These are phyloP conservation scores for Hymenotorrendiella dingleyae DNA, from an alignment of 2,329 filamentous ascomycete species.

Conservation along the genomic window DNA sequence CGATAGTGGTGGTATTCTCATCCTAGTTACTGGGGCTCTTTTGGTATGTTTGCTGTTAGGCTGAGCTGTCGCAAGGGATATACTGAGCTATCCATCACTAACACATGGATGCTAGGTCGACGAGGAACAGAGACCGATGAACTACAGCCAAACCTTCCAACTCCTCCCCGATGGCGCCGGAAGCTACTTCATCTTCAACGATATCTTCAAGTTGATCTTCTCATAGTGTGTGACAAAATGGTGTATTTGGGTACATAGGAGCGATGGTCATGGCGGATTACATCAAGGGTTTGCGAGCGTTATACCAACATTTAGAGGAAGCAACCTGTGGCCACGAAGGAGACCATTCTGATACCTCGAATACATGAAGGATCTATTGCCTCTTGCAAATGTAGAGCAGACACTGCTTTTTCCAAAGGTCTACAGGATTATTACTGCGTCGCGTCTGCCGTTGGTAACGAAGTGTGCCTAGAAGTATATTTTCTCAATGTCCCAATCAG, in stretches of 20 bases:
- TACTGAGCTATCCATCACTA: too few relatives aligned
- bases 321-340: neutral
- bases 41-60: constrained; percentile 56
- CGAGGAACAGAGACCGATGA: constrained; percentile 80
- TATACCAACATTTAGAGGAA: constrained; percentile 18
- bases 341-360: too few relatives aligned
- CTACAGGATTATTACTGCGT: too few relatives aligned
- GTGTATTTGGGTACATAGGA: constrained; percentile 18
- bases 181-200: constrained; percentile 86
- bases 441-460: too few relatives aligned
- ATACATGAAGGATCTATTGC: neutral
- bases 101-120: constrained; percentile 58
- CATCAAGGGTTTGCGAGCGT: constrained; percentile 16
- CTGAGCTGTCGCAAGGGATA: too few relatives aligned
- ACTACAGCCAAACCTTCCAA: constrained; percentile 86
- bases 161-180: constrained; percentile 61
- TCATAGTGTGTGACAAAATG: constrained; percentile 22
- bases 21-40: constrained; percentile 83
- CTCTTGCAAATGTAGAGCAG: constrained; percentile 1
- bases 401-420: too few relatives aligned
- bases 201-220: constrained; percentile 89
- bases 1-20: constrained; percentile 65
- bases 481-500: too few relatives aligned
- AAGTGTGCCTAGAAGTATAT: too few relatives aligned
- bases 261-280: constrained; percentile 3